phyloP scores from a whole-genome alignment of 1,284 basidiomycete species.

The Cryptococcus hybrid region DNA sequence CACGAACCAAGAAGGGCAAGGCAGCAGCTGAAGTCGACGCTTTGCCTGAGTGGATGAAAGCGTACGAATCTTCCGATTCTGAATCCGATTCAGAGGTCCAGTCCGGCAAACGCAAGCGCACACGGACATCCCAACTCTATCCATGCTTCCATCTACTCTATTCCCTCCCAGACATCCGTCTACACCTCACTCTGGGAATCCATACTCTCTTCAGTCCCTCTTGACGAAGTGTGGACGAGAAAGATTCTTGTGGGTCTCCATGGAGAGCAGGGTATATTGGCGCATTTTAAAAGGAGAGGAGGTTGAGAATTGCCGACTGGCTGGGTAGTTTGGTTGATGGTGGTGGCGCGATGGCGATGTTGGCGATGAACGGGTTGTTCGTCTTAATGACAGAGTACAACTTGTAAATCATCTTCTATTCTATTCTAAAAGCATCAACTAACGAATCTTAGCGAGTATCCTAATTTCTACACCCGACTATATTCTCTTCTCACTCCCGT shows the following conservation, averaged over 20 bases:
- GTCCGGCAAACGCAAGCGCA: conserved; percentile 23
- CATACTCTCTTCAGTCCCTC: conserved; percentile 18
- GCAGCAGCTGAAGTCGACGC: conserved; percentile 29
- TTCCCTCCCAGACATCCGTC: conserved; percentile 26
- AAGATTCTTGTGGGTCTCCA: conserved; percentile 41
- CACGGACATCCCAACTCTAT: conserved; percentile 39
- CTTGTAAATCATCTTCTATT: conserved; percentile 59
- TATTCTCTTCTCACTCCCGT: conserved; percentile 85
- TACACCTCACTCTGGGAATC: conserved; percentile 43
- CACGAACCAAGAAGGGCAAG: conserved; percentile 15
- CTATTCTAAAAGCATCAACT: neutral
- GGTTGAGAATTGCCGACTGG: conserved; percentile 91
- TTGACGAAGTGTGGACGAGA: conserved; percentile 36
- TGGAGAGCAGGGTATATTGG: conserved; percentile 44
- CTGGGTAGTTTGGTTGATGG: conserved; percentile 81
- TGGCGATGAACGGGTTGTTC: conserved; percentile 90
- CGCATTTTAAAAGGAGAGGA: conserved; percentile 41
- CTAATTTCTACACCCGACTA: conserved; percentile 90
- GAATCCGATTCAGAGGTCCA: conserved; percentile 54
- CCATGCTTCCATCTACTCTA: conserved; percentile 33
- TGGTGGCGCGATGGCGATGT: conserved; percentile 80
- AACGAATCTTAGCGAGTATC: conserved; percentile 72
- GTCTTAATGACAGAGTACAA: conserved; percentile 91
- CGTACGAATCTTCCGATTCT: conserved; percentile 40
- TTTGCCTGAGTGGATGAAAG: conserved; percentile 50